These are phyloP conservation scores for Kwoniella botswanensis DNA, from an alignment of 768 basidiomycete species.

Conservation along the genomic window DNA sequence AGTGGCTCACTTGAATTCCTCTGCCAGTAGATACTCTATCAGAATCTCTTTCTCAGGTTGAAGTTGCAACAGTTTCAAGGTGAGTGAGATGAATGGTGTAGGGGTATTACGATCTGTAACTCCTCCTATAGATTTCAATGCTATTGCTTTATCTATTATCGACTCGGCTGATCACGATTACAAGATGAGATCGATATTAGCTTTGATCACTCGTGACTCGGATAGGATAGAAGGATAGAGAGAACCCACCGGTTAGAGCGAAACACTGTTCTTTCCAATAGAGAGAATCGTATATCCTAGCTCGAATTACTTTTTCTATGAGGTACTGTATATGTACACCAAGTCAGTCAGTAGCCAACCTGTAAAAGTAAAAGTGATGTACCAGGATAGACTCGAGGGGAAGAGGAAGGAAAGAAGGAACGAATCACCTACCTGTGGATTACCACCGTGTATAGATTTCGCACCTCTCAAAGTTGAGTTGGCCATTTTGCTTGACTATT, in stretches of 20 bases:
- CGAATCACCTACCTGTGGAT: conserved; percentile 75
- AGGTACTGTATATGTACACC: conserved; percentile 67
- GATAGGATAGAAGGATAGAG: conserved; percentile 13
- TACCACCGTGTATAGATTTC: conserved; percentile 89
- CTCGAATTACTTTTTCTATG: conserved; percentile 94
- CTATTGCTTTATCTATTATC: conserved; percentile 90
- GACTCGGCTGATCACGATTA: conserved; percentile 70
- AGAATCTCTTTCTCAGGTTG: conserved; percentile 98
- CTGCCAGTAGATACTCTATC: conserved; percentile 90
- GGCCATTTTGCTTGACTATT: conserved; percentile 66
- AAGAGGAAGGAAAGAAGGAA: neutral
- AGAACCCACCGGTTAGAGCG: conserved; percentile 78
- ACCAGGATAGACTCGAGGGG: neutral
- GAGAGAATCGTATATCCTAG: conserved; percentile 88
- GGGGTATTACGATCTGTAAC: conserved; percentile 91
- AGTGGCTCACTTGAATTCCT: conserved; percentile 89
- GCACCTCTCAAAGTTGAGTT: conserved; percentile 91
- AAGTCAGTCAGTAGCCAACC: neutral
- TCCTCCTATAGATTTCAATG: conserved; percentile 80
- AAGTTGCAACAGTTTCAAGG: conserved; percentile 91
- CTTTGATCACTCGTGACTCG: neutral
- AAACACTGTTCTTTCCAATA: conserved; percentile 99
- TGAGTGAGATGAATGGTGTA: conserved; percentile 88
- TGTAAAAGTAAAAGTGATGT: too few relatives aligned
- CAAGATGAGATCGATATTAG: neutral